These are phyloP conservation scores for Cordyceps tenuipes DNA, from an alignment of 2,329 filamentous ascomycete genomes.

Conservation along the genomic window DNA sequence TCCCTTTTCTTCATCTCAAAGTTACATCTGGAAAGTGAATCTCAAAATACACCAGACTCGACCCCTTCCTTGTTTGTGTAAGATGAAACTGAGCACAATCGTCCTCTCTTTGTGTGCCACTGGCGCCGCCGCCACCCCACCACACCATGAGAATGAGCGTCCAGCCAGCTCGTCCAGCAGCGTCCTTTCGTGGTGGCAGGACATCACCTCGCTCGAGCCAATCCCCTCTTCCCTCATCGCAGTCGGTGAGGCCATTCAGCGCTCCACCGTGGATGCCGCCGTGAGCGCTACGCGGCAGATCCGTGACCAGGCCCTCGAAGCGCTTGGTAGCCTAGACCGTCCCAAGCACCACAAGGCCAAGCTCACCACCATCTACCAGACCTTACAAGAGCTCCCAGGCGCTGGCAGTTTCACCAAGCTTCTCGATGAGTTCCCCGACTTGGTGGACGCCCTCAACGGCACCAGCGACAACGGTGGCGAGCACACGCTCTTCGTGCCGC, in stretches of 20 bases:
- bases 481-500: constrained; percentile 75
- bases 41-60: background rate
- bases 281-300: constrained; percentile 7
- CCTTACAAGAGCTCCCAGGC: constrained; percentile 67
- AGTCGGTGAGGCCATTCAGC: constrained; percentile 7
- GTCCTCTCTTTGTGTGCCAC: constrained; percentile 1
- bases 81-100: constrained; percentile 4
- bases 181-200: background rate
- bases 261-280: constrained; percentile 1
- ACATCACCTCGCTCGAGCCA: background rate
- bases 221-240: background rate
- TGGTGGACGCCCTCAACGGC: constrained; percentile 66
- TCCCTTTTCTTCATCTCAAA: background rate
- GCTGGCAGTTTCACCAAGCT: constrained; percentile 69
- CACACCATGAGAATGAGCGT: background rate
- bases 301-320: constrained; percentile 5
- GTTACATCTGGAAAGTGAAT: background rate
- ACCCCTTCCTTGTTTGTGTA: background rate
- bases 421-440: constrained; percentile 62
- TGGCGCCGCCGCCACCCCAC: constrained; percentile 1
- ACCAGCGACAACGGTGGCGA: constrained; percentile 60
- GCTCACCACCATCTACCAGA: constrained; percentile 66
- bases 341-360: constrained; percentile 2
- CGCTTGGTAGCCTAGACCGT: constrained; percentile 8
- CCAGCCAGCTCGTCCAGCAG: background rate